Evolutionary conservation across 768 basidiomycete species (phyloP).

Genomic region (Favolaschia claudopus): DNA sequence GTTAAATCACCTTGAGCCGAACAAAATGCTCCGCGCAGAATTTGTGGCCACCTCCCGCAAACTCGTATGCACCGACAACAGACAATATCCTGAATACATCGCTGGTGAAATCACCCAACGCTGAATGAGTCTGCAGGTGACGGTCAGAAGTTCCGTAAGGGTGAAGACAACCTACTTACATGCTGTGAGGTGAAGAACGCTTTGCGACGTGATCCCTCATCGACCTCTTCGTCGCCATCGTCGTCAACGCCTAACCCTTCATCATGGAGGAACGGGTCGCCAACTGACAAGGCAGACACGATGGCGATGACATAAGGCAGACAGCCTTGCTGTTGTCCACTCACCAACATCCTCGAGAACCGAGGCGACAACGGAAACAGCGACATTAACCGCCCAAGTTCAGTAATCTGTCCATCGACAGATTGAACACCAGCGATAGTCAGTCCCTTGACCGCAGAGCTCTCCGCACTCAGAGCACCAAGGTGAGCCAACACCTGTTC

Average conservation of each 20-base stretch:
- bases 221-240: constrained; percentile 47
- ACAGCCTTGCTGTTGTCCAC: constrained; percentile 83
- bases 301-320: constrained; percentile 91
- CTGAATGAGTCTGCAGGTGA: constrained; percentile 68
- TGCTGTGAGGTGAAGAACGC: constrained; percentile 85
- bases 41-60: constrained; percentile 76
- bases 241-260: constrained; percentile 34
- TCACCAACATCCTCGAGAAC: constrained; percentile 95
- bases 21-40: constrained; percentile 95
- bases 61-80: constrained; percentile 97
- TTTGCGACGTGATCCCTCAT: constrained; percentile 61
- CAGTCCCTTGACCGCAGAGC: constrained; percentile 24
- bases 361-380: constrained; percentile 93
- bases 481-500: constrained; percentile 83
- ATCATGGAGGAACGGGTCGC: constrained; percentile 92
- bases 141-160: constrained; percentile 1
- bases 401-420: constrained; percentile 76
- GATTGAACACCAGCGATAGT: constrained; percentile 32
- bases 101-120: constrained; percentile 81
- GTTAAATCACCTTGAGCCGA: constrained; percentile 72
- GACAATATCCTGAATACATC: constrained; percentile 90
- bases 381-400: constrained; percentile 91
- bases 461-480: constrained; percentile 71
- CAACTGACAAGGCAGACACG: constrained; percentile 91
- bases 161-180: constrained; percentile 49